phyloP scores from a whole-genome alignment of 2,329 filamentous ascomycete genomes.

The Thelonectria blattea region DNA sequence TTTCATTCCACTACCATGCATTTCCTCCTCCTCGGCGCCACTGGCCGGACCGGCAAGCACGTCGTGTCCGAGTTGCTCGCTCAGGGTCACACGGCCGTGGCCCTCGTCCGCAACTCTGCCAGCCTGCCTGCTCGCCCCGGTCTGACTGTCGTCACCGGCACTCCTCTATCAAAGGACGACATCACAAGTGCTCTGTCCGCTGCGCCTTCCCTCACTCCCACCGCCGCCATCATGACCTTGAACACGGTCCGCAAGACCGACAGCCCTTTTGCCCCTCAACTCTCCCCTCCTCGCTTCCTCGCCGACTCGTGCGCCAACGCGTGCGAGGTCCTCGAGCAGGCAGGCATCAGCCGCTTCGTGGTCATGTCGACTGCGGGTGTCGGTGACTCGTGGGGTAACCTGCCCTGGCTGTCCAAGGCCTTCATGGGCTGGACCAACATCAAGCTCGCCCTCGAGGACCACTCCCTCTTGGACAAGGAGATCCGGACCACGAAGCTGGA shows the following conservation, averaged over 20 bases:
- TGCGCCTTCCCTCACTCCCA: constrained; percentile 30
- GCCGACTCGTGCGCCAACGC: constrained; percentile 46
- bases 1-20: constrained; percentile 40
- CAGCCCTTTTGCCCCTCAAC: constrained; percentile 47
- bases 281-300: constrained; percentile 47
- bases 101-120: constrained; percentile 44
- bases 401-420: constrained; percentile 43
- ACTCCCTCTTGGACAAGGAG: constrained; percentile 45
- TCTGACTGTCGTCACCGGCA: constrained; percentile 43
- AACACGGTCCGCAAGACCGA: constrained; percentile 49
- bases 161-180: constrained; percentile 44
- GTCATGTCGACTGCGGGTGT: constrained; percentile 49
- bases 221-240: constrained; percentile 47
- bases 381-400: constrained; percentile 45
- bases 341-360: constrained; percentile 42
- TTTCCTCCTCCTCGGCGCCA: constrained; percentile 51
- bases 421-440: constrained; percentile 49
- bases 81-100: constrained; percentile 47
- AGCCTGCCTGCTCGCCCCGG: constrained; percentile 27
- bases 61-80: constrained; percentile 48
- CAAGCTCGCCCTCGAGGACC: constrained; percentile 48
- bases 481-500: constrained; percentile 43
- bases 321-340: constrained; percentile 42
- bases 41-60: constrained; percentile 50
- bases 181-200: constrained; percentile 37